These are phyloP conservation scores for Uronychia binucleata DNA, from an alignment of 73 alveolate genomes.

Conservation along the genomic window DNA sequence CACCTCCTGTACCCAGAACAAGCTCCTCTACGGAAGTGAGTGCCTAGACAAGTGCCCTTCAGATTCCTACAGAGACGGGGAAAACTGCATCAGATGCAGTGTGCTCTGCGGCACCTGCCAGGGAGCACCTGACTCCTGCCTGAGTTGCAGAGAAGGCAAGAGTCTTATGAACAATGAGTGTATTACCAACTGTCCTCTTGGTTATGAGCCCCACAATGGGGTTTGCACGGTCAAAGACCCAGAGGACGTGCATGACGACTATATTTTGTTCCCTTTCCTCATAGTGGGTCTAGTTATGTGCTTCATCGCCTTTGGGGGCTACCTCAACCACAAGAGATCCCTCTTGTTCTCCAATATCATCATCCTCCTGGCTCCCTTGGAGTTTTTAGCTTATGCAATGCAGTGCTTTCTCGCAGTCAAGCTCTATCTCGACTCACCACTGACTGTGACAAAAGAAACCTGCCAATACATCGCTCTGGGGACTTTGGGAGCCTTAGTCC, in stretches of 20 bases:
- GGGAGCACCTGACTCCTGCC: not conserved
- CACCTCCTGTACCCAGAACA: not conserved
- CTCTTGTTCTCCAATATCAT: conserved; percentile 8
- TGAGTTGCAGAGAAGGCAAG: not conserved
- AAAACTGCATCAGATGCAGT: not conserved
- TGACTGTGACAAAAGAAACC: not conserved
- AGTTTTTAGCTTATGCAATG: not conserved
- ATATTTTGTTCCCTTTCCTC: conserved; percentile 24
- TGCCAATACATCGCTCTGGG: not conserved
- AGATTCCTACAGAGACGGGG: not conserved
- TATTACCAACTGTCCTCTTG: not conserved
- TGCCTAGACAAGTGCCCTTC: conserved; percentile 1
- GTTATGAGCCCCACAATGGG: not conserved
- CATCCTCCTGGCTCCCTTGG: conserved; percentile 8
- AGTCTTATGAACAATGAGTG: not conserved
- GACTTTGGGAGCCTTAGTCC: not conserved
- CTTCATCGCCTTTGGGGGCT: conserved; percentile 25
- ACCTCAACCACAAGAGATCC: conserved; percentile 11
- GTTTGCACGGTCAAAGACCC: not conserved
- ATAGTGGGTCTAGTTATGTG: conserved; percentile 7
- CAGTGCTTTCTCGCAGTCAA: not conserved
- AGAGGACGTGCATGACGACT: not conserved
- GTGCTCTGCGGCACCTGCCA: not conserved
- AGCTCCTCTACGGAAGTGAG: not conserved
- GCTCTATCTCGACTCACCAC: not conserved